phyloP scores from a whole-genome alignment of 768 basidiomycete genomes.

The Leccinum arenicola region DNA sequence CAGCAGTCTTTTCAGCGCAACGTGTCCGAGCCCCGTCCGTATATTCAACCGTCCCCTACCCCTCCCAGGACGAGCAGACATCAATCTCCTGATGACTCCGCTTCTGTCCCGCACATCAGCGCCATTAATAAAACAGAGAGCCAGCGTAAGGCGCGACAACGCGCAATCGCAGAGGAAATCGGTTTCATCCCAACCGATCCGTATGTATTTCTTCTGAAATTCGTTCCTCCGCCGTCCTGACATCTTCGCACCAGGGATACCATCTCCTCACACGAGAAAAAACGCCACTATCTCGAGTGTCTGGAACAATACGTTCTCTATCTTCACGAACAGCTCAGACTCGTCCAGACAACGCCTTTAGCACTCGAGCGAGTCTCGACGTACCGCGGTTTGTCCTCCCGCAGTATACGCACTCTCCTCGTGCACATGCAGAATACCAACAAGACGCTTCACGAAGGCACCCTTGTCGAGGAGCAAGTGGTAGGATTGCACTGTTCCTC shows the following conservation, averaged over 20 bases:
- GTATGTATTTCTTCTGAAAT: constrained; percentile 33
- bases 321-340: constrained; percentile 58
- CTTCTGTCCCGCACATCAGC: neutral
- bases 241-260: constrained; percentile 43
- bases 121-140: constrained; percentile 40
- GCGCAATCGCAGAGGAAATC: constrained; percentile 52
- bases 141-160: constrained; percentile 55
- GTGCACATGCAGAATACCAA: constrained; percentile 66
- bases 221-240: neutral
- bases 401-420: constrained; percentile 66
- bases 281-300: constrained; percentile 69
- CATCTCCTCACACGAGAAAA: constrained; percentile 80
- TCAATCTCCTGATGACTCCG: constrained; percentile 11
- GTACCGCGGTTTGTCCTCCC: constrained; percentile 56
- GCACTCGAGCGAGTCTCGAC: constrained; percentile 48
- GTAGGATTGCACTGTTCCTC: constrained; percentile 31
- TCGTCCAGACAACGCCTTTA: constrained; percentile 46
- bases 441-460: constrained; percentile 48
- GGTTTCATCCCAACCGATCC: constrained; percentile 62
- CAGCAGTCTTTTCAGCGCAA: constrained; percentile 5
- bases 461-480: constrained; percentile 52
- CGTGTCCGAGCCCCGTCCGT: constrained; percentile 3
- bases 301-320: constrained; percentile 69
- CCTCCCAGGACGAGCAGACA: constrained; percentile 6
- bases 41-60: constrained; percentile 11